Percentiles rank a stretch among this genome's conserved stretches.
Conservation (phyloP, 2,329 filamentous ascomycete genomes). For the Aureobasidium mangrovei region DNA sequence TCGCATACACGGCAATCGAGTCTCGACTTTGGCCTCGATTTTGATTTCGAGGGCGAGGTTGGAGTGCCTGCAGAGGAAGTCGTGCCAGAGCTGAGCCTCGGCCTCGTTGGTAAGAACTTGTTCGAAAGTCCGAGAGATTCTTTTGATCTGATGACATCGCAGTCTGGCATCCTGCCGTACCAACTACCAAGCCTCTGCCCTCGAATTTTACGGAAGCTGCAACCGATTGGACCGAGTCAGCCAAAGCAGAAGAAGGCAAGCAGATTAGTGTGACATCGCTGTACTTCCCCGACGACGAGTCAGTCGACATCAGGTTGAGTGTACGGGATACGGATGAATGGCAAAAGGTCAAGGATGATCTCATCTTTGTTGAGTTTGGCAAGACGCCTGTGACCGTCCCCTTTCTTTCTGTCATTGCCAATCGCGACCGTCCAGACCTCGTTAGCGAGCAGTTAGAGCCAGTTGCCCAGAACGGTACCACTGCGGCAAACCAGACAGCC, state of each 20-base stretch:
- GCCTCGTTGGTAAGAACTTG: constrained; percentile 28
- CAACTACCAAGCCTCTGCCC: constrained; percentile 35
- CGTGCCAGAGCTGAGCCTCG: constrained; percentile 36
- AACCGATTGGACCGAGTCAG: constrained; percentile 32
- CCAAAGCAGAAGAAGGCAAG: constrained; percentile 28
- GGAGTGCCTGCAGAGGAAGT: constrained; percentile 20
- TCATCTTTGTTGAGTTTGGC: constrained; percentile 40
- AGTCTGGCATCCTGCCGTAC: constrained; percentile 35
- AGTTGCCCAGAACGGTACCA: background rate
- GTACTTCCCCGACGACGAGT: constrained; percentile 38
- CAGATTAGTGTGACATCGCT: constrained; percentile 40
- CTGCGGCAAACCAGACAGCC: background rate
- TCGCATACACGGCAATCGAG: constrained; percentile 9
- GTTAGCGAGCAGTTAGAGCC: constrained; percentile 14
- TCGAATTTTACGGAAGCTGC: constrained; percentile 37
- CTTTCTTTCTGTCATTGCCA: constrained; percentile 34
- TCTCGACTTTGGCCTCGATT: constrained; percentile 9
- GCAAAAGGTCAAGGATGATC: constrained; percentile 41
- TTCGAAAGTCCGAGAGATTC: background rate
- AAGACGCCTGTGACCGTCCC: constrained; percentile 35
- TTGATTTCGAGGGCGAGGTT: constrained; percentile 4
- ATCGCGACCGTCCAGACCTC: constrained; percentile 31
- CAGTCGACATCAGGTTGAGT: constrained; percentile 37
- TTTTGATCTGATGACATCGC: constrained; percentile 2
- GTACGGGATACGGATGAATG: constrained; percentile 43